Evolutionary conservation across 2,329 filamentous ascomycete genomes (phyloP).

Genomic region (Aspergillus quadrilineatus): DNA sequence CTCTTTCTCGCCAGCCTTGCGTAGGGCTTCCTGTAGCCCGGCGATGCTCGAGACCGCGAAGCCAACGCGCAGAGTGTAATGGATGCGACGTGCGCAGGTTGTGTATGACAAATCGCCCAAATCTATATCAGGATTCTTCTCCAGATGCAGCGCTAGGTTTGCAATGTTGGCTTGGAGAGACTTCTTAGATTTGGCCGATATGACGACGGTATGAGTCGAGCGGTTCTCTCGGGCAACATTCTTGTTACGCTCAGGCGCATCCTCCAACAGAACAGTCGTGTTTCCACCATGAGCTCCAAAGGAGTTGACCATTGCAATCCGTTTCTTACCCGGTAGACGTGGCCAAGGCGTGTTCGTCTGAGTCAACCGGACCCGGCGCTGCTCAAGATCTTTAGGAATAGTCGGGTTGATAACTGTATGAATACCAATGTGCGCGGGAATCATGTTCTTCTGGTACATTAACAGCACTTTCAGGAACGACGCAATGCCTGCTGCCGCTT

Average conservation of each 20-base stretch:
- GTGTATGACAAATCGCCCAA: constrained; percentile 63
- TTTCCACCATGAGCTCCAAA: constrained; percentile 71
- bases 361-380: constrained; percentile 32
- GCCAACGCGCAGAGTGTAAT: constrained; percentile 24
- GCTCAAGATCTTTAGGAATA: constrained; percentile 30
- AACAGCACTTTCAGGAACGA: constrained; percentile 62
- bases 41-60: constrained; percentile 1
- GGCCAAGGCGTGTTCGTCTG: constrained; percentile 43
- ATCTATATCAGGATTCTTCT: constrained; percentile 35
- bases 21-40: constrained; percentile 6
- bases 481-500: constrained; percentile 34
- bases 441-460: constrained; percentile 62
- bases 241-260: constrained; percentile 53
- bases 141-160: constrained; percentile 46
- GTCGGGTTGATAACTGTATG: constrained; percentile 47
- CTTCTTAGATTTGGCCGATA: constrained; percentile 53
- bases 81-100: constrained; percentile 56
- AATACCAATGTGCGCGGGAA: constrained; percentile 68
- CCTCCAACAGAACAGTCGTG: constrained; percentile 62
- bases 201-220: constrained; percentile 53
- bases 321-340: constrained; percentile 24
- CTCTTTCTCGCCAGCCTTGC: constrained; percentile 3
- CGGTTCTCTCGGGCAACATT: constrained; percentile 43
- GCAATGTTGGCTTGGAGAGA: constrained; percentile 55
- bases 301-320: constrained; percentile 56